Percentiles rank a stretch among this genome's conserved stretches.
These are phyloP conservation scores for Xylaria sp. DNA, from an alignment of 2,329 filamentous ascomycete species.

Conservation along the genomic window DNA sequence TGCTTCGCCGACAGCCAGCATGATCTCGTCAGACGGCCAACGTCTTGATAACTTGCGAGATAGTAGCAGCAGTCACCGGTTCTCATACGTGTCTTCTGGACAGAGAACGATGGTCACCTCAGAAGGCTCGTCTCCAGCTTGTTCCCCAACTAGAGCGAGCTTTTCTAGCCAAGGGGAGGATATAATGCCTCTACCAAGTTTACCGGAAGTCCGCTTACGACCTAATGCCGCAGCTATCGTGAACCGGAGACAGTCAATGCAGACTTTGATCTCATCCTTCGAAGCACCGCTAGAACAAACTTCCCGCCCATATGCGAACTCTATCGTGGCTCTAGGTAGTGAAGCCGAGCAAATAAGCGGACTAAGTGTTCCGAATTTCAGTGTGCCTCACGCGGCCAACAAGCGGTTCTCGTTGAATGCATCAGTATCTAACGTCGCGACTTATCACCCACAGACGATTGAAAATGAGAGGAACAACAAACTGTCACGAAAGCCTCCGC, in stretches of 20 bases:
- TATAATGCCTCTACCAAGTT: slow-evolving; percentile 38
- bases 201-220: slow-evolving; percentile 56
- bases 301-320: slow-evolving; percentile 45
- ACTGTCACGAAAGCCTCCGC: slow-evolving; percentile 53
- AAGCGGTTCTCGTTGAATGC: slow-evolving; percentile 59
- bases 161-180: slow-evolving; percentile 58
- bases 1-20: slow-evolving; percentile 66
- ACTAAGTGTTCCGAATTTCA: slow-evolving; percentile 62
- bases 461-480: slow-evolving; percentile 46
- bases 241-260: slow-evolving; percentile 64
- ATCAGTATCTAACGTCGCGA: slow-evolving; percentile 26
- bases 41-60: slow-evolving; percentile 69
- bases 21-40: slow-evolving; percentile 68
- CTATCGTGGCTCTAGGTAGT: slow-evolving; percentile 36
- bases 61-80: slow-evolving; percentile 60
- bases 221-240: slow-evolving; percentile 64
- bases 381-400: slow-evolving; percentile 59
- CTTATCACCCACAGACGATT: slow-evolving; percentile 38
- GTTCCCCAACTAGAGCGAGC: slow-evolving; percentile 65
- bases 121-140: slow-evolving; percentile 66
- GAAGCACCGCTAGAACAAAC: slow-evolving; percentile 52
- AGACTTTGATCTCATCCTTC: slow-evolving; percentile 57
- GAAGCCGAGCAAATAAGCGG: slow-evolving; percentile 43
- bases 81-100: slow-evolving; percentile 70
- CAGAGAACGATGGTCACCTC: slow-evolving; percentile 71